Base-by-base conservation (phyloP, 306 rosid genomes). In the Senna siamea region DNA sequence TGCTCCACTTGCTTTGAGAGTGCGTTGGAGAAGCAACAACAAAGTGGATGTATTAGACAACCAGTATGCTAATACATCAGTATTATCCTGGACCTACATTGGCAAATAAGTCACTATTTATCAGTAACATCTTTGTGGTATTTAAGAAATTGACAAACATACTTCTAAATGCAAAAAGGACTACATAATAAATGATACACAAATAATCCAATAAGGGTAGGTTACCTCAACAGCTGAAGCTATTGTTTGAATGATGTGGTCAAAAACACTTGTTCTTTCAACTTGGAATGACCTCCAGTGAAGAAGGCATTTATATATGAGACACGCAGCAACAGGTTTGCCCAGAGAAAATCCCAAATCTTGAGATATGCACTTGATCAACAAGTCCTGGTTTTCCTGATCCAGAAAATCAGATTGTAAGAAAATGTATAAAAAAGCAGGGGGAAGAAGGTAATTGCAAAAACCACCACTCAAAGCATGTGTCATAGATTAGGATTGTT, bases 351-450 rank as follows among this genome's bases (percentile, higher is more conserved):
- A 46, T 13, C 51, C 51, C 51, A 46, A 46, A 46, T 46, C 51
- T 46, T 46, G 51, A 46, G 51, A 46, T 46, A 46, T 13, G 51
- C 51, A 46, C 51, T 14, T 14, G 18, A 46, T 78, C 66, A 89
- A 80, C 58, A 86, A 70, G 26, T 89, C 91, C 80, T 86, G 89
- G 86, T 89, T 84, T 87, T 89, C 89, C 91, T 86, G 86, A 63
- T 63, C 41, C 76, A 38, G 55, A 77, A 77, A n/a, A 82, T 59
- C 41, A 70, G 44, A 66, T 66, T 12, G 43, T 12, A 60, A 38
- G 47, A 59, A 38, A 37, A n/a, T 0, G 40, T 54, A 18, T 19
- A 68, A 65, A 48, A 38, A 74, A 43, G 55, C 61, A 48, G 19
- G 12, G 72, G 75, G n/a, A 65, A 43, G 18, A 26, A 43, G 41